These are phyloP conservation scores for Populus hybrid DNA, from an alignment of 441 rosid species.

Conservation along the genomic window DNA sequence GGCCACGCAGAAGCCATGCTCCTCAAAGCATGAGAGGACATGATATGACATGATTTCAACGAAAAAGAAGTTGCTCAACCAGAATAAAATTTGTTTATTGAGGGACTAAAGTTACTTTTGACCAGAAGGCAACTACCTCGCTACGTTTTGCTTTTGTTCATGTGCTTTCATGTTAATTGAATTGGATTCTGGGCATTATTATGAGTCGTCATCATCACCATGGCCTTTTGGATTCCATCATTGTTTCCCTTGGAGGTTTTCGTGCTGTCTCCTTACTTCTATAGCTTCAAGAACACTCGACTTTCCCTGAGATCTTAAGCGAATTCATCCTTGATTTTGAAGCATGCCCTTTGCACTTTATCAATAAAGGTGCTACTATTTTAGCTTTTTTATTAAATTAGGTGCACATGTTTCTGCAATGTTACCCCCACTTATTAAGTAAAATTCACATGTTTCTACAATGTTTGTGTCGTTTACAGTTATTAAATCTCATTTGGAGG, in stretches of 20 bases:
- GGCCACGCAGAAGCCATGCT: too few relatives aligned
- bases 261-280: background rate
- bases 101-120: background rate
- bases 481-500: too few relatives aligned
- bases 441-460: background rate
- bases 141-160: too few relatives aligned
- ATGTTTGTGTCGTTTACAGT: too few relatives aligned
- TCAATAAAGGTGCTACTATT: background rate
- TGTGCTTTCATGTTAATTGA: too few relatives aligned
- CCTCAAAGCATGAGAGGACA: too few relatives aligned
- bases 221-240: background rate
- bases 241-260: background rate
- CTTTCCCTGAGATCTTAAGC: constrained; percentile 22
- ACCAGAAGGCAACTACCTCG: background rate
- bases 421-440: background rate
- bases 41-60: background rate
- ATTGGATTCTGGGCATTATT: too few relatives aligned
- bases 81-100: too few relatives aligned
- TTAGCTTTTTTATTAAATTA: background rate
- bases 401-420: background rate
- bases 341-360: constrained; percentile 9
- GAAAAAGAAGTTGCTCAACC: too few relatives aligned
- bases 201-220: too few relatives aligned
- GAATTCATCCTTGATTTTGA: constrained; percentile 34
- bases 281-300: constrained; percentile 31